phyloP scores from a whole-genome alignment of 176 grass and related monocot genomes.

The Pontederia paniculata region DNA sequence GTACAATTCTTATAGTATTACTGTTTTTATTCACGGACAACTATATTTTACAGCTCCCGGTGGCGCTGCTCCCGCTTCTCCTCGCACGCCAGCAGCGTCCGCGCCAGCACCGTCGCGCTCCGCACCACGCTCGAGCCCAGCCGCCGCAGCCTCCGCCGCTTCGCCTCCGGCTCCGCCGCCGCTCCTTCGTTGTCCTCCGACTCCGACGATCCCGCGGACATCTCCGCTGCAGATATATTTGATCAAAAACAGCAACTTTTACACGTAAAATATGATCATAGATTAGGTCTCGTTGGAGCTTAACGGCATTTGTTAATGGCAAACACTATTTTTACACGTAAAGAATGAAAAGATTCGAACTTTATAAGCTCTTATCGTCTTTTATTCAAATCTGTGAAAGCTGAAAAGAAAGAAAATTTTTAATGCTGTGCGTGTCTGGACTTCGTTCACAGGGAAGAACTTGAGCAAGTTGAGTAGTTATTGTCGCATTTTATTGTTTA shows the following conservation, averaged over 20 bases:
- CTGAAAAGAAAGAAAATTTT: neutral
- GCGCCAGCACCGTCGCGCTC: slow-evolving; percentile 78
- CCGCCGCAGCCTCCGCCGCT: slow-evolving; percentile 50
- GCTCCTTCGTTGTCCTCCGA: slow-evolving; percentile 27
- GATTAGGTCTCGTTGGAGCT: too few species aligned
- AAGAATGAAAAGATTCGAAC: neutral
- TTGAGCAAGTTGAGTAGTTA: neutral
- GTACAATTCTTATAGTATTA: too few species aligned
- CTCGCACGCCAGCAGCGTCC: slow-evolving; percentile 83
- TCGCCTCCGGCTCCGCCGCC: slow-evolving; percentile 54
- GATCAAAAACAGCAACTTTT: neutral
- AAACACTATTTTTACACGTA: slow-evolving; percentile 2
- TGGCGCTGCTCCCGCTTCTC: slow-evolving; percentile 84
- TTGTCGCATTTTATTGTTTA: neutral
- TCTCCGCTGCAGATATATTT: slow-evolving; percentile 29
- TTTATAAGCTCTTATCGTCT: neutral
- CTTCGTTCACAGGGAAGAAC: neutral
- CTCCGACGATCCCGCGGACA: slow-evolving; percentile 49
- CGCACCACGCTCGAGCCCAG: slow-evolving; percentile 80
- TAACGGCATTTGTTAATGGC: neutral
- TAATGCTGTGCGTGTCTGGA: neutral
- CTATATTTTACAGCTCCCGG: slow-evolving; percentile 70
- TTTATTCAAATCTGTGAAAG: slow-evolving; percentile 1
- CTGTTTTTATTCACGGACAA: too few species aligned
- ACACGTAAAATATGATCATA: neutral